These are phyloP conservation scores for Schizosaccharomyces octosporus DNA, from an alignment of 805 yeast genomes.

Conservation along the genomic window DNA sequence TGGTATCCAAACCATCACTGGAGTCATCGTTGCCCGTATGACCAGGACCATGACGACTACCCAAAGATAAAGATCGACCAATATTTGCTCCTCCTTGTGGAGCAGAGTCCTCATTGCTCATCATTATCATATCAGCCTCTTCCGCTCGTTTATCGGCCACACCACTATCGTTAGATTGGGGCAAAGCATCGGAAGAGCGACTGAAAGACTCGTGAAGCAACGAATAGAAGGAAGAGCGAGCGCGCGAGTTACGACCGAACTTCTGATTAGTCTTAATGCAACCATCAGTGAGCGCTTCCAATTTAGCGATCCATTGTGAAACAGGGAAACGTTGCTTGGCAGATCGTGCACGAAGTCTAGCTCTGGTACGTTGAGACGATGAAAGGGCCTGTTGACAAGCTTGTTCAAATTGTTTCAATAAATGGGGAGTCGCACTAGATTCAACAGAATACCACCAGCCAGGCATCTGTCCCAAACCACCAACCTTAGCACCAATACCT, in stretches of 20 bases:
- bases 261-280: neutral
- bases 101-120: neutral
- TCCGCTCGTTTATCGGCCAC: neutral
- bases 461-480: slow-evolving; percentile 3
- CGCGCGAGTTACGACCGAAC: neutral
- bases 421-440: slow-evolving; percentile 1
- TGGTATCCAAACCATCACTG: neutral
- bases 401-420: neutral
- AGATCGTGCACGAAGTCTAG: neutral
- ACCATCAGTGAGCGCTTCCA: slow-evolving; percentile 1
- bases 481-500: slow-evolving; percentile 2
- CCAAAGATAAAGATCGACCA: neutral
- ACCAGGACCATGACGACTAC: neutral
- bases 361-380: slow-evolving; percentile 1
- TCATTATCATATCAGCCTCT: neutral
- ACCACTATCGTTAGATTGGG: neutral
- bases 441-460: slow-evolving; percentile 3
- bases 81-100: neutral
- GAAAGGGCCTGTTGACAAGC: slow-evolving; percentile 1
- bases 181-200: neutral
- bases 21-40: neutral
- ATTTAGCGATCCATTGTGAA: neutral
- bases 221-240: neutral
- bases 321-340: slow-evolving; percentile 2
- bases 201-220: neutral